These are phyloP conservation scores for Diaporthe sp. DNA, from an alignment of 2,329 filamentous ascomycete species.

Conservation along the genomic window DNA sequence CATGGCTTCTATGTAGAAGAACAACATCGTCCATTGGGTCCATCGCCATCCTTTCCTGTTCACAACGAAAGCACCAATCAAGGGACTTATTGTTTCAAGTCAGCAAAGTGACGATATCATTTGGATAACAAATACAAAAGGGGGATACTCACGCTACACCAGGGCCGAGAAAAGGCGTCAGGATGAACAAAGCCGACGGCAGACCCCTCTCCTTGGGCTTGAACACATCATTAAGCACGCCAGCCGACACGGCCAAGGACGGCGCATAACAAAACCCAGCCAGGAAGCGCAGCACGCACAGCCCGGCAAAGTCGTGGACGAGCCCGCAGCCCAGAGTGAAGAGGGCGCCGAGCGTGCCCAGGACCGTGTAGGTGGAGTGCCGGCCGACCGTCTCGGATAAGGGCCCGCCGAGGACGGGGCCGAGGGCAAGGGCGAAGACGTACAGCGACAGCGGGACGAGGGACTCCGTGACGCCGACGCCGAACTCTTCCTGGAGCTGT, in stretches of 20 bases:
- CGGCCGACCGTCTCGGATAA: slow-evolving; percentile 71
- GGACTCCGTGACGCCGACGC: slow-evolving; percentile 66
- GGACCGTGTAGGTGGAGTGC: slow-evolving; percentile 63
- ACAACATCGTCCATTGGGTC: slow-evolving; percentile 65
- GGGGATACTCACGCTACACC: slow-evolving; percentile 59
- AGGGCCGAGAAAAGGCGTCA: slow-evolving; percentile 67
- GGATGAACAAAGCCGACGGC: slow-evolving; percentile 60
- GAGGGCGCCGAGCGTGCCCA: slow-evolving; percentile 62
- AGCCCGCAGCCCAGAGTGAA: slow-evolving; percentile 70
- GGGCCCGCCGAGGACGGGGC: slow-evolving; percentile 71
- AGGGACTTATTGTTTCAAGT: slow-evolving; percentile 51
- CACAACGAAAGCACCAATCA: slow-evolving; percentile 63
- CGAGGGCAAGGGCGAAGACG: slow-evolving; percentile 70
- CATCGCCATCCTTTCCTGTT: slow-evolving; percentile 64
- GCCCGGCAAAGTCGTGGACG: slow-evolving; percentile 61
- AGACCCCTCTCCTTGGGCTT: slow-evolving; percentile 56
- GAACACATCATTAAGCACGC: slow-evolving; percentile 65
- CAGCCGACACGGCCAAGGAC: slow-evolving; percentile 62
- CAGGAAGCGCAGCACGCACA: slow-evolving; percentile 70
- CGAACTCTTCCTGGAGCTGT: slow-evolving; percentile 66
- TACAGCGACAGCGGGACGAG: slow-evolving; percentile 73
- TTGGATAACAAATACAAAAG: too few species aligned
- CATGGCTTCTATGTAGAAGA: slow-evolving; percentile 57
- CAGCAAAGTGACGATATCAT: not conserved
- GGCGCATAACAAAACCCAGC: slow-evolving; percentile 66